Base-by-base conservation (phyloP, 257 asterid species). In the Mentha longifolia region DNA sequence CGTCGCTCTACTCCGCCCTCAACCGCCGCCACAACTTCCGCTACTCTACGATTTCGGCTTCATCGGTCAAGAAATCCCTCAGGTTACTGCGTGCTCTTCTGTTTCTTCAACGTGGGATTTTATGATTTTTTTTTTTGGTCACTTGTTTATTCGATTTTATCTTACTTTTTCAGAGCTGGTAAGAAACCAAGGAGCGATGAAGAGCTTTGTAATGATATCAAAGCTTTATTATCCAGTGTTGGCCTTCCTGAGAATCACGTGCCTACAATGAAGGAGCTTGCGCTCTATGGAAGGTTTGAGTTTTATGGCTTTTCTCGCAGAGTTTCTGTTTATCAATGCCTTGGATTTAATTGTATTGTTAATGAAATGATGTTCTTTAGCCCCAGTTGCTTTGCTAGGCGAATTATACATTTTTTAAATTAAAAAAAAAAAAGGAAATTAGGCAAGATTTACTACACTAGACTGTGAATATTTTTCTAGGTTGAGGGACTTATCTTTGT, bases 211-310 rank as follows among this genome's bases (percentile, higher is more conserved):
- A 78, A 57, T 52, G 97, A 94, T 35, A 79, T 94, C 50, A 83
- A 79, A 70, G 89, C 84, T 0, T 89, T 91, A 76, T 82, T 94
- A 42, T 82, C 90, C 39, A 11, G 70, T 22, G 90, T 79, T 77
- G 97, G 97, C 33, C 92, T 89, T 65, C 96, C 97, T 10, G 76
- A 80, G 58, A 82, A 83, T 74, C 86, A 89, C 39, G 89, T 91
- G 63, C 99, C 98, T 65, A 79, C 99, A 51, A 83, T 45, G 78
- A 94, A 88, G 70, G 95, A 89, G 84, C 95, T 94, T 52, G 84
- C 92, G 2, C 76, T 70, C 62, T 75, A 84, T 45, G 99, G 99
- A 72, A 88, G 99, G 99, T 94, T 67, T 74, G 74, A 31, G n/a
- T 49, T 58, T 71, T 73, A 20, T 76, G 72, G 61, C 46, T 49